Evolutionary conservation across 306 rosid species (phyloP).

Genomic region (Cucurbita maxima): DNA sequence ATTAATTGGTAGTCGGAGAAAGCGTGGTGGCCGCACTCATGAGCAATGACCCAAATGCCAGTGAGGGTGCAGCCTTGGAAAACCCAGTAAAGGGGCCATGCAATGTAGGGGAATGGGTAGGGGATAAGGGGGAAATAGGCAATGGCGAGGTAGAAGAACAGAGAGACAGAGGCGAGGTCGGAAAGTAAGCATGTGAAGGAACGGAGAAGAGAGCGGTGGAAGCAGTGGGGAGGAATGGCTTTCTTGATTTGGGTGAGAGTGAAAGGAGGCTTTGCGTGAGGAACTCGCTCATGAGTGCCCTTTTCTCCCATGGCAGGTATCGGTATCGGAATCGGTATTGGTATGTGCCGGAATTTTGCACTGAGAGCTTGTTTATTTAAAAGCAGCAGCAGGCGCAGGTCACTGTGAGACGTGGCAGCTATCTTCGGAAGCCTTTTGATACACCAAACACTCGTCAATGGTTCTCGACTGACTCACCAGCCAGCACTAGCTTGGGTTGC

Average conservation of each 20-base stretch:
- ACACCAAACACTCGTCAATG: neutral
- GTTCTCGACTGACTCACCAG: neutral
- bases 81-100: slow-evolving; percentile 55
- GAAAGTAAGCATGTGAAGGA: slow-evolving; percentile 39
- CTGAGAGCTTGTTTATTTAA: neutral
- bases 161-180: slow-evolving; percentile 26
- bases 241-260: slow-evolving; percentile 49
- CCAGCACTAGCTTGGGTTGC: neutral
- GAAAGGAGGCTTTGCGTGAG: slow-evolving; percentile 55
- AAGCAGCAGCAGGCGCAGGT: neutral
- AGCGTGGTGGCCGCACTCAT: slow-evolving; percentile 81
- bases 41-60: slow-evolving; percentile 75
- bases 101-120: slow-evolving; percentile 24
- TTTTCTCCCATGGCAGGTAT: neutral
- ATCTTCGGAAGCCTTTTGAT: neutral
- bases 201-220: slow-evolving; percentile 39
- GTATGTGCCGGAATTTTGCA: too few species aligned
- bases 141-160: slow-evolving; percentile 25
- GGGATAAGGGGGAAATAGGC: slow-evolving; percentile 32
- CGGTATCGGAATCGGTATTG: too few species aligned
- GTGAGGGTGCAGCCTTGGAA: slow-evolving; percentile 57
- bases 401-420: neutral
- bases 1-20: slow-evolving; percentile 50
- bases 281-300: slow-evolving; percentile 19
- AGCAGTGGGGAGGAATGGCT: slow-evolving; percentile 60